Base-by-base conservation (phyloP, 331 rosid species). In the Pyracantha coccinea region DNA sequence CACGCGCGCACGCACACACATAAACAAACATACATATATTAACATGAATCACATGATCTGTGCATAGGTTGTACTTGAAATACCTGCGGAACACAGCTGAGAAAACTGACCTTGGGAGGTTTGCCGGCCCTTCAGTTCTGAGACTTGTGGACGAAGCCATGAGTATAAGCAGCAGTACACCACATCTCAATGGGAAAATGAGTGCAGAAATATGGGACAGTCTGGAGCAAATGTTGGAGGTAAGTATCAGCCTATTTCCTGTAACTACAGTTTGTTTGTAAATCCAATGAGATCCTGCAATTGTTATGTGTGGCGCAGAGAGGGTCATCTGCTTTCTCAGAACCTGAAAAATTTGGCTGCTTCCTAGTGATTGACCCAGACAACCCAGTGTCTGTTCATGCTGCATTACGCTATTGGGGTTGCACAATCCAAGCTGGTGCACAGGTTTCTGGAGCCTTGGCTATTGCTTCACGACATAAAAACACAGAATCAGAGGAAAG, bases 331-430 rank as follows among this genome's bases (percentile, higher is more conserved):
- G 85, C 92, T 58, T 90, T 91, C 84, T 80, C 84, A 85, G 89
- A 88, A 64, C 91, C 93, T 13, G 82, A 80, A 71, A 90, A 66
- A 83, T 88, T 92, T 66, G 86, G 88, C 75, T 90, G 97, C 90
- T 89, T 83, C 77, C 85, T 93, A 69, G 91, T 87, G 79, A 87
- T 91, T 88, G 89, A 91, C 83, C 93, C 97, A 7, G 84, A 83
- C 77, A 86, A 79, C 79, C 88, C 85, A 29, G 83, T 82, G 70
- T 90, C 96, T 4, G 79, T 90, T 35, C 77, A 77, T 75, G 86
- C 93, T 66, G 99, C 99, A 7, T 78, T 85, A 70, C 89, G 97
- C 47, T 92, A 94, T 73, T 94, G 99, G 99, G 99, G 99, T 31
- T 90, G 97, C 79, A 71, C 91, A 19, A 87, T 93, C 80, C 98